phyloP scores from a whole-genome alignment of 2,329 filamentous ascomycete genomes.

The Cladosporium halotolerans region DNA sequence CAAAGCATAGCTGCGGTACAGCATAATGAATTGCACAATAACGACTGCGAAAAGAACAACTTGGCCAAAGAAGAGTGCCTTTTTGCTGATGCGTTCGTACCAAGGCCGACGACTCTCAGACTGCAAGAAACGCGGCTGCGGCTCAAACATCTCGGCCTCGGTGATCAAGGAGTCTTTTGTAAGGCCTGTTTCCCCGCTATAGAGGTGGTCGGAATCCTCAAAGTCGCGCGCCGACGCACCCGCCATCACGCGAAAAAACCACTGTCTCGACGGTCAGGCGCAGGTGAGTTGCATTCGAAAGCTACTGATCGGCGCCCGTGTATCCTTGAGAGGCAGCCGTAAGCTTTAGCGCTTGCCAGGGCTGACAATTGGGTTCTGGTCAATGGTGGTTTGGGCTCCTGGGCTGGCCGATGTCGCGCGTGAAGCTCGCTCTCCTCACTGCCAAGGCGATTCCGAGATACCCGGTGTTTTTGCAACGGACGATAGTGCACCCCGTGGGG shows the following conservation, averaged over 20 bases:
- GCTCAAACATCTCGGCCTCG: not conserved
- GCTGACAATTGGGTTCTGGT: not conserved
- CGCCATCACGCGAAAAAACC: not conserved
- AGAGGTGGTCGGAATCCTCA: not conserved
- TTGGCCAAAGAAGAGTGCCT: slow-evolving; percentile 14
- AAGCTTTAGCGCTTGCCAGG: not conserved
- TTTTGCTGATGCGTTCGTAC: slow-evolving; percentile 8
- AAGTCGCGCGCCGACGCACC: not conserved
- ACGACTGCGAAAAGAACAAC: slow-evolving; percentile 23
- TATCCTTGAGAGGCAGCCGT: not conserved
- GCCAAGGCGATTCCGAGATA: slow-evolving; percentile 1
- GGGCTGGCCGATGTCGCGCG: not conserved
- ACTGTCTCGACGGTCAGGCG: not conserved
- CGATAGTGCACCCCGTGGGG: not conserved
- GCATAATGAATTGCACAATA: slow-evolving; percentile 25
- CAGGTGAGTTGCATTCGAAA: not conserved
- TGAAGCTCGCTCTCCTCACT: not conserved
- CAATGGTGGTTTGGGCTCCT: not conserved
- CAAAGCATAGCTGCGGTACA: slow-evolving; percentile 28
- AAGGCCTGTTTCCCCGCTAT: not conserved
- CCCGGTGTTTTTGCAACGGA: not conserved
- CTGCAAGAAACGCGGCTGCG: slow-evolving; percentile 1
- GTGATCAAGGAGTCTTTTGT: not conserved
- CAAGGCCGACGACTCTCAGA: not conserved
- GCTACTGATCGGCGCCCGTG: not conserved